Conservation (phyloP, 108 stramenopile genomes). For the Pseudonitzschia multiseries region DNA sequence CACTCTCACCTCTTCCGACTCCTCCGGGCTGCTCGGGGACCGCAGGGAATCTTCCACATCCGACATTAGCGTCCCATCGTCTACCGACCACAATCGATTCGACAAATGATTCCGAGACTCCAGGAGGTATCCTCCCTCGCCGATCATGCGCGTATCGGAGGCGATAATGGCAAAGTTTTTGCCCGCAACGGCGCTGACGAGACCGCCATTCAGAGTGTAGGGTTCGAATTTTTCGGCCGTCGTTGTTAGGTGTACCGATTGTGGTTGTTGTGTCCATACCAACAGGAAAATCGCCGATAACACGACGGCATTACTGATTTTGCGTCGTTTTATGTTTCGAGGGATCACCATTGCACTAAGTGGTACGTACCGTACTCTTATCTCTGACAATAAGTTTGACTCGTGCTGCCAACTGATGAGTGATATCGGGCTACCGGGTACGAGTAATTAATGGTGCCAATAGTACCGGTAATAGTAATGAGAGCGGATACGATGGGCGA, state of each 20-base stretch:
- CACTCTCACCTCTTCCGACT: not conserved
- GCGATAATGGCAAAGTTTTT: slow-evolving; percentile 65
- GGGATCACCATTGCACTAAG: too few species aligned
- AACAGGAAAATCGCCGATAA: not conserved
- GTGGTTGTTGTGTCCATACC: not conserved
- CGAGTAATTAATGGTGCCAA: too few species aligned
- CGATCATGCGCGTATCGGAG: slow-evolving; percentile 68
- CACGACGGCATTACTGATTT: not conserved
- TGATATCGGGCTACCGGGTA: too few species aligned
- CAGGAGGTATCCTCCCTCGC: slow-evolving; percentile 73
- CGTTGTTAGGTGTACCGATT: not conserved
- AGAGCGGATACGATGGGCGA: too few species aligned
- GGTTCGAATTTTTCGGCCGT: slow-evolving; percentile 56
- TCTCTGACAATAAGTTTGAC: not conserved
- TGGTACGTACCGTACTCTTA: too few species aligned
- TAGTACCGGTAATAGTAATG: too few species aligned
- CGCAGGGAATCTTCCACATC: slow-evolving; percentile 20
- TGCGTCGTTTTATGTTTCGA: too few species aligned
- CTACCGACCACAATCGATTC: slow-evolving; percentile 61
- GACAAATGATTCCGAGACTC: slow-evolving; percentile 57
- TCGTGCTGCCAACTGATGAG: not conserved
- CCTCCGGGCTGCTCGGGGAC: not conserved
- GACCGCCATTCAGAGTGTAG: slow-evolving; percentile 77
- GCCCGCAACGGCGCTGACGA: slow-evolving; percentile 79
- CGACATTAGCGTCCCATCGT: slow-evolving; percentile 20